Base-by-base conservation (phyloP, 768 basidiomycete species). In the Leccinellum rugosiceps region DNA sequence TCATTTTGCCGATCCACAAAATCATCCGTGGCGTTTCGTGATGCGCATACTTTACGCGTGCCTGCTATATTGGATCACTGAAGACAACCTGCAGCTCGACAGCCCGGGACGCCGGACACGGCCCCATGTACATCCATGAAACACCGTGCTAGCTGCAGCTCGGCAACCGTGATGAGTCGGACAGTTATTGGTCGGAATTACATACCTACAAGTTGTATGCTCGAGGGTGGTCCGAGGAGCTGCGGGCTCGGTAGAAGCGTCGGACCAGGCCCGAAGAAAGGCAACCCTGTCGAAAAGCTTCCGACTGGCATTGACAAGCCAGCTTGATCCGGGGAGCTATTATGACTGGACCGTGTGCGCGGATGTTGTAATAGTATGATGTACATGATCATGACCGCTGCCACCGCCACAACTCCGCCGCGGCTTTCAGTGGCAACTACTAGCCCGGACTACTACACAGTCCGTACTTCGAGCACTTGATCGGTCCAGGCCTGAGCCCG, bases 381-480 rank as follows among this genome's bases (percentile, higher is more conserved):
- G 38, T 38, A 38, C 38, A 38, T n/a, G n/a, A n/a, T 38, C 38
- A 41, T 41, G 41, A 41, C 41, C 17, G 41, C 41, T 41, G 41
- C 41, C 41, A 41, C 41, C 41, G 41, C 41, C 41, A 43, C 41
- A 43, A 43, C 41, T 43, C 41, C n/a, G 41, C 41, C 41, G 41
- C 41, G 41, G 41, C 41, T 61, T 50, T 55, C n/a, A n/a, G n/a
- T n/a, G n/a, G n/a, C n/a, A n/a, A n/a, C n/a, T n/a, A n/a, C 1
- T 68, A 67, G 17, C 83, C 15, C 38, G n/a, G 10, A 17, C 17
- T 15, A 38, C 6, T 8, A 80, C 58, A 74, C 81, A 15, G 50
- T 62, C 6, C 81, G 85, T 0, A 63, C 63, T 15, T 80, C 81
- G 11, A 83, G 81, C 58, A 66, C 74, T 1, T 76, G 83, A 59